Evolutionary conservation across 2,329 filamentous ascomycete species (phyloP).

Genomic region (Eurotiales sp.): DNA sequence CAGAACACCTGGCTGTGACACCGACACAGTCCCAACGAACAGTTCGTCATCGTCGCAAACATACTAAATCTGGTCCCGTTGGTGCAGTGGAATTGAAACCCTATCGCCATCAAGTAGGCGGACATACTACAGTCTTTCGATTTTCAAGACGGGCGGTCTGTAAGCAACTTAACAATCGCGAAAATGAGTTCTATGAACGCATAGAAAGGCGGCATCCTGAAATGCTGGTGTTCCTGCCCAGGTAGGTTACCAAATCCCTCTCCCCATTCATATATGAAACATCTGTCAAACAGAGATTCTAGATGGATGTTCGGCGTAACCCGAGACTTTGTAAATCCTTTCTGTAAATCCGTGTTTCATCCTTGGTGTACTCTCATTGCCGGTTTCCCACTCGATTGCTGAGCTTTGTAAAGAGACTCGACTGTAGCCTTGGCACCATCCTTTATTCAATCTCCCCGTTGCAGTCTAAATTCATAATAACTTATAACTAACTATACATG

Average conservation of each 20-base stretch:
- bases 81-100: constrained; percentile 94
- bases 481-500: not conserved
- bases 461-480: too few relatives aligned
- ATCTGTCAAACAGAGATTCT: not conserved
- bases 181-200: constrained; percentile 98
- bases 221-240: constrained; percentile 83
- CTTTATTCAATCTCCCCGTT: too few relatives aligned
- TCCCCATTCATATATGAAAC: too few relatives aligned
- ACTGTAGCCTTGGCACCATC: too few relatives aligned
- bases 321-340: not conserved
- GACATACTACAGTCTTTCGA: constrained; percentile 92
- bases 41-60: constrained; percentile 23
- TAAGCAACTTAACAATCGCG: constrained; percentile 95
- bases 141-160: constrained; percentile 94
- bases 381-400: too few relatives aligned
- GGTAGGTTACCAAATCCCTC: constrained; percentile 48
- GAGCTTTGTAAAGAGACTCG: too few relatives aligned
- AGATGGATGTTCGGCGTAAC: too few relatives aligned
- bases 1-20: constrained; percentile 46
- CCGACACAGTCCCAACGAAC: constrained; percentile 31
- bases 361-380: too few relatives aligned
- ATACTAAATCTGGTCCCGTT: constrained; percentile 52
- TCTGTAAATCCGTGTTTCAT: too few relatives aligned
- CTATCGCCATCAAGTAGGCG: constrained; percentile 95
- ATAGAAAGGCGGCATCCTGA: constrained; percentile 89